Evolutionary conservation across 768 basidiomycete species (phyloP).

Genomic region (Leccinum disarticulatum): DNA sequence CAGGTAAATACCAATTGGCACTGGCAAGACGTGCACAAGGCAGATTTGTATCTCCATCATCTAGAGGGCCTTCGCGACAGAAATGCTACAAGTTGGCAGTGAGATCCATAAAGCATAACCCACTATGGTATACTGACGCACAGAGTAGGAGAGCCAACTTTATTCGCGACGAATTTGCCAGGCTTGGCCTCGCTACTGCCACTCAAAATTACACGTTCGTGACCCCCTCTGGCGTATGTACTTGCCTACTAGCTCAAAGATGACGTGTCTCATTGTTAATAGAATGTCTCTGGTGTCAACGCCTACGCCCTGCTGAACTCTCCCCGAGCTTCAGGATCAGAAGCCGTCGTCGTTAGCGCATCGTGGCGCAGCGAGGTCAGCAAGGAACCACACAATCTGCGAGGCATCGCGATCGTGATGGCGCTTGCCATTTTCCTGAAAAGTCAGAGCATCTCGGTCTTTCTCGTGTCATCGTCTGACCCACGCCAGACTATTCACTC

Average conservation of each 20-base stretch:
- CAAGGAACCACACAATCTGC: constrained; percentile 65
- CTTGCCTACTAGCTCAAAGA: not conserved
- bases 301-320: constrained; percentile 80
- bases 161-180: constrained; percentile 63
- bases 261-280: constrained; percentile 4
- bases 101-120: constrained; percentile 33
- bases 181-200: constrained; percentile 68
- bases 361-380: constrained; percentile 78
- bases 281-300: constrained; percentile 70
- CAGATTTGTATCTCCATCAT: constrained; percentile 76
- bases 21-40: constrained; percentile 86
- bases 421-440: constrained; percentile 82
- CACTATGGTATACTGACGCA: constrained; percentile 3
- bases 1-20: constrained; percentile 91
- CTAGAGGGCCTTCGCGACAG: constrained; percentile 60
- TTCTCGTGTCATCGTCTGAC: constrained; percentile 6
- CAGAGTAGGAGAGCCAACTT: constrained; percentile 60
- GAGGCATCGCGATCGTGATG: constrained; percentile 85
- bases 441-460: constrained; percentile 45
- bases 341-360: constrained; percentile 89
- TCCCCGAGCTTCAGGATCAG: constrained; percentile 89
- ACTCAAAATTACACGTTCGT: constrained; percentile 67
- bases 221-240: constrained; percentile 48
- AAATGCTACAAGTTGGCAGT: constrained; percentile 74
- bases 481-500: constrained; percentile 66